Evolutionary conservation across 2,329 filamentous ascomycete species (phyloP).

Genomic region (Westerdykella aurantiaca): DNA sequence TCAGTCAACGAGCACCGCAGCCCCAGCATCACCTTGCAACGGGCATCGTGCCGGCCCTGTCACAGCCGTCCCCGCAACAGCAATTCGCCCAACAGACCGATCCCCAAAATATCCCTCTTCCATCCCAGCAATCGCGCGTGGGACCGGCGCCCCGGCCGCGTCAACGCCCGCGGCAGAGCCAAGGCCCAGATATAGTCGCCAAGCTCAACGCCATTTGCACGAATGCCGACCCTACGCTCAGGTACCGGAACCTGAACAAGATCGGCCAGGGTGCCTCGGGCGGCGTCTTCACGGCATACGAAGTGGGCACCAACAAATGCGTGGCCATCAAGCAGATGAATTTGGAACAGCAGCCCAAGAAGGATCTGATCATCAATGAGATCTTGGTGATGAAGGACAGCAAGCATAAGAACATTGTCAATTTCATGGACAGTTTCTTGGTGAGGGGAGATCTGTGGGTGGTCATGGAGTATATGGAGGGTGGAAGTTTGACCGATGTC

Average conservation of each 20-base stretch:
- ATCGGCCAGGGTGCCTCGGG: slow-evolving; percentile 97
- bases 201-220: slow-evolving; percentile 86
- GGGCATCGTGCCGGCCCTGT: slow-evolving; percentile 39
- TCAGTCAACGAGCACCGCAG: slow-evolving; percentile 58
- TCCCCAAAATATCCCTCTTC: slow-evolving; percentile 40
- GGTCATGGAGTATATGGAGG: slow-evolving; percentile 99
- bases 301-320: slow-evolving; percentile 74
- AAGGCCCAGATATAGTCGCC: slow-evolving; percentile 72
- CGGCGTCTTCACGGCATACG: slow-evolving; percentile 88
- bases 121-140: slow-evolving; percentile 45
- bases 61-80: slow-evolving; percentile 48
- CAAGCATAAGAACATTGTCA: slow-evolving; percentile 97
- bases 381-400: slow-evolving; percentile 99
- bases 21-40: slow-evolving; percentile 26
- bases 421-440: slow-evolving; percentile 96
- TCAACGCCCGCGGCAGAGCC: slow-evolving; percentile 73
- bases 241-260: slow-evolving; percentile 84
- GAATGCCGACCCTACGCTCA: slow-evolving; percentile 78
- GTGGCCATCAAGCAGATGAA: slow-evolving; percentile 99
- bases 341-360: slow-evolving; percentile 95
- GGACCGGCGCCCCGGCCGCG: slow-evolving; percentile 62
- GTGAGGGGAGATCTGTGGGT: slow-evolving; percentile 92
- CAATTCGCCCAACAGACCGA: slow-evolving; percentile 38
- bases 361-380: slow-evolving; percentile 98
- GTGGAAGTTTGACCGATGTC: slow-evolving; percentile 93